Evolutionary conservation across 108 stramenopile genomes (phyloP).

Genomic region (Pseudonitzschia multiseries): DNA sequence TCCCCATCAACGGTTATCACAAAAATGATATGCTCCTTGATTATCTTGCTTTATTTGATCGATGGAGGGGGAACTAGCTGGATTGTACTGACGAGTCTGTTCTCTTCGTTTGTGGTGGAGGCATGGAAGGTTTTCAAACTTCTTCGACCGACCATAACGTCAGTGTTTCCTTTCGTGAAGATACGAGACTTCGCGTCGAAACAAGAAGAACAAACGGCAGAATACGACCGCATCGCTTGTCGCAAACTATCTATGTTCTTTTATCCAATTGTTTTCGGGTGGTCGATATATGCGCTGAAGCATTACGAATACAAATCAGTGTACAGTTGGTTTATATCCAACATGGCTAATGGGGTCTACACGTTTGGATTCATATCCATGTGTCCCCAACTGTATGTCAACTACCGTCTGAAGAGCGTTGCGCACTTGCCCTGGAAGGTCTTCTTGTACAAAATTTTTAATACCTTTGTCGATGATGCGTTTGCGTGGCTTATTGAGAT

Average conservation of each 20-base stretch:
- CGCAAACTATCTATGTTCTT: constrained; percentile 34
- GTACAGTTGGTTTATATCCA: constrained; percentile 50
- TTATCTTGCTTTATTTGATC: constrained; percentile 53
- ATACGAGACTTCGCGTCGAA: constrained; percentile 19
- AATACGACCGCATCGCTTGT: constrained; percentile 48
- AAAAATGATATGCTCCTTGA: constrained; percentile 35
- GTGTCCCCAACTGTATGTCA: constrained; percentile 70
- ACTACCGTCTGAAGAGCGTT: constrained; percentile 66
- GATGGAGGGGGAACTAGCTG: constrained; percentile 53
- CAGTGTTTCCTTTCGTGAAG: constrained; percentile 32
- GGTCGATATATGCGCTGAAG: constrained; percentile 40
- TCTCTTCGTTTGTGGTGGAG: constrained; percentile 31
- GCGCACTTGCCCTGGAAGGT: constrained; percentile 67
- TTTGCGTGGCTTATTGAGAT: constrained; percentile 65
- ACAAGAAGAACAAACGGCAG: constrained; percentile 33
- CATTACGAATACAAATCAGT: constrained; percentile 40
- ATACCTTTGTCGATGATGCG: constrained; percentile 62
- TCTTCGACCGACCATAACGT: constrained; percentile 16
- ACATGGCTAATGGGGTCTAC: constrained; percentile 53
- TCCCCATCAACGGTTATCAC: constrained; percentile 35
- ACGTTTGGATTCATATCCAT: constrained; percentile 61
- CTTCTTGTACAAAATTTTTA: constrained; percentile 67
- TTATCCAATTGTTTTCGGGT: constrained; percentile 46
- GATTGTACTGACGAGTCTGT: constrained; percentile 43
- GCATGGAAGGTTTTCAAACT: constrained; percentile 49